Evolutionary conservation across 148 eudicot species (phyloP).

Genomic region (Persicaria tinctoria): DNA sequence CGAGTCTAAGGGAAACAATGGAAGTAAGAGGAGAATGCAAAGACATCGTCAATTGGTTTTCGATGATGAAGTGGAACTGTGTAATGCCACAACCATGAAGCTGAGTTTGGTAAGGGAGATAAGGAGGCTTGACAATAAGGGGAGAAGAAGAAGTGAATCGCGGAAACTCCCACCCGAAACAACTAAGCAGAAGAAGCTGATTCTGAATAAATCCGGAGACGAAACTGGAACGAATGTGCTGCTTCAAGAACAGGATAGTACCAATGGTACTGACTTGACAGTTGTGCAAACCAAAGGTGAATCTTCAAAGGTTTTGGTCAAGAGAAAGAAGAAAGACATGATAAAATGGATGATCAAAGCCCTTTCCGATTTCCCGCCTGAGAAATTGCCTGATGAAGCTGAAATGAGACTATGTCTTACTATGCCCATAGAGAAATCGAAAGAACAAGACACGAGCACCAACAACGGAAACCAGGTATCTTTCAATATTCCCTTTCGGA

Average conservation of each 20-base stretch:
- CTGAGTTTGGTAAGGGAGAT: neutral
- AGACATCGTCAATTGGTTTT: neutral
- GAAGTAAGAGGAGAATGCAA: neutral
- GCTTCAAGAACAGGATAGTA: too few species aligned
- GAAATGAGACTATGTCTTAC: too few species aligned
- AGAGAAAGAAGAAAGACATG: conserved; percentile 5
- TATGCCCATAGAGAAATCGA: neutral
- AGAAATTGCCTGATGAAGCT: neutral
- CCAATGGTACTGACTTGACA: too few species aligned
- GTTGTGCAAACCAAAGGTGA: neutral
- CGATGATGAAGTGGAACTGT: neutral
- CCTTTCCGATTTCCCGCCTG: neutral
- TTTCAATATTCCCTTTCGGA: neutral
- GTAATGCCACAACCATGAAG: neutral
- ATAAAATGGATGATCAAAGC: neutral
- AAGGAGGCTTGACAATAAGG: neutral
- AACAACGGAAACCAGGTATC: neutral
- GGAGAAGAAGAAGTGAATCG: neutral
- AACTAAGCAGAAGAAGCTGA: neutral
- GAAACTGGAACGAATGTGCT: too few species aligned
- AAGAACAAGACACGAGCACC: neutral
- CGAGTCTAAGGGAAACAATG: neutral
- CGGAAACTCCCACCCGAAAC: neutral
- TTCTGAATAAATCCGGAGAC: neutral
- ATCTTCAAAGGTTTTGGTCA: neutral